Conservation (phyloP, 805 yeast species). For the Candida silvicultrix region DNA sequence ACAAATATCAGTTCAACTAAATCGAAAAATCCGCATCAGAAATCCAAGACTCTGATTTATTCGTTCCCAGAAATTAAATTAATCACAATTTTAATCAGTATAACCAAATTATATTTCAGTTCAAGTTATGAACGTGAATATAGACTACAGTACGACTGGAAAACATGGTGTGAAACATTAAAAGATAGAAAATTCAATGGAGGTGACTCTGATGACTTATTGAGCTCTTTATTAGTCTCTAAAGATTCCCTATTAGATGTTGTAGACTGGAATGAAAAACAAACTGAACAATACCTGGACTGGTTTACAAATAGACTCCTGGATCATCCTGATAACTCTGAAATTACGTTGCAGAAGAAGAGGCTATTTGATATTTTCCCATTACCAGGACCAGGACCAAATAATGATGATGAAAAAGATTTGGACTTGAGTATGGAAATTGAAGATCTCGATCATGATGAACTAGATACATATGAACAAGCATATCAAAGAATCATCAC, state of each 20-base stretch:
- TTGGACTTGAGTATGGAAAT: background rate
- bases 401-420: background rate
- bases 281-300: constrained; percentile 40
- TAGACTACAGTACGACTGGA: constrained; percentile 1
- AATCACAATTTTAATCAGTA: constrained; percentile 6
- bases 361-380: constrained; percentile 21
- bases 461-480: background rate
- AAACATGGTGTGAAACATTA: constrained; percentile 17
- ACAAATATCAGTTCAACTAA: background rate
- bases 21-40: background rate
- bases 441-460: too few relatives aligned
- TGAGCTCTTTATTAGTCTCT: constrained; percentile 5
- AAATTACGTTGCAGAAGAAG: constrained; percentile 9
- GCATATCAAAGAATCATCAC: background rate
- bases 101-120: constrained; percentile 19
- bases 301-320: constrained; percentile 39
- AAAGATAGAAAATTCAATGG: constrained; percentile 10
- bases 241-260: constrained; percentile 29
- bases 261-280: constrained; percentile 40
- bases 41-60: constrained; percentile 20
- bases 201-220: background rate
- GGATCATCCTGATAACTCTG: constrained; percentile 22
- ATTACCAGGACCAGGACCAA: constrained; percentile 2
- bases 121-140: constrained; percentile 1
- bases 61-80: constrained; percentile 28